Conservation (phyloP, 805 yeast genomes). For the Myxozyma monticola region DNA sequence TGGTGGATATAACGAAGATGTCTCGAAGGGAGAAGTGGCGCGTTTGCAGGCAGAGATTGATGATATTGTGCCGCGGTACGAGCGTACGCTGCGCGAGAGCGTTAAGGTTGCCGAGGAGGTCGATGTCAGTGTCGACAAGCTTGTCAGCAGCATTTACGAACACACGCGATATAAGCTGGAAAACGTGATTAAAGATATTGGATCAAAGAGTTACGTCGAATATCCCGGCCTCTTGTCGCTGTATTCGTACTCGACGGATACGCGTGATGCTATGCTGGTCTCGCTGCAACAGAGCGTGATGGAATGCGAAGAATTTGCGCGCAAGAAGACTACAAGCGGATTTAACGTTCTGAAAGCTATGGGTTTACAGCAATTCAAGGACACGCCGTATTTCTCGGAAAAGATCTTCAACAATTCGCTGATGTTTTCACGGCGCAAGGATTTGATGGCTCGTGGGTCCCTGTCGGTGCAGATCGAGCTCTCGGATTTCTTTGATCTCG, state of each 20-base stretch:
- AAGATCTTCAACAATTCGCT: constrained; percentile 66
- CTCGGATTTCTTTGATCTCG: constrained; percentile 69
- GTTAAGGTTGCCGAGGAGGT: constrained; percentile 57
- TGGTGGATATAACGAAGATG: constrained; percentile 61
- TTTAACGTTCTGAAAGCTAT: constrained; percentile 62
- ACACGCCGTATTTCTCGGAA: constrained; percentile 52
- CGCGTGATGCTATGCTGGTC: constrained; percentile 67
- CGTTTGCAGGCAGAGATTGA: constrained; percentile 52
- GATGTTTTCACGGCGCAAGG: constrained; percentile 80
- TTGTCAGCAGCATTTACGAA: constrained; percentile 60
- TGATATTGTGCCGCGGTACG: constrained; percentile 64
- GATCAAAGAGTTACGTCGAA: constrained; percentile 52
- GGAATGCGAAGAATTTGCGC: constrained; percentile 68
- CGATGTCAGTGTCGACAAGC: constrained; percentile 61
- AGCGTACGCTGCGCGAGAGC: constrained; percentile 53
- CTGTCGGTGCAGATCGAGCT: constrained; percentile 54
- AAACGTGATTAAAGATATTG: constrained; percentile 53
- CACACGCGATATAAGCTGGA: constrained; percentile 56
- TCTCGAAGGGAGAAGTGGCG: constrained; percentile 52
- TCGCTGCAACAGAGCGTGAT: constrained; percentile 64
- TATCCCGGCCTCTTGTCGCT: constrained; percentile 65
- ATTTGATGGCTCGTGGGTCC: constrained; percentile 47
- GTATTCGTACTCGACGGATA: constrained; percentile 66
- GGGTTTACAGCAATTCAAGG: constrained; percentile 65
- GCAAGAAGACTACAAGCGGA: constrained; percentile 55